These are phyloP conservation scores for Agastache rugosa DNA, from an alignment of 257 asterid genomes.

Conservation along the genomic window DNA sequence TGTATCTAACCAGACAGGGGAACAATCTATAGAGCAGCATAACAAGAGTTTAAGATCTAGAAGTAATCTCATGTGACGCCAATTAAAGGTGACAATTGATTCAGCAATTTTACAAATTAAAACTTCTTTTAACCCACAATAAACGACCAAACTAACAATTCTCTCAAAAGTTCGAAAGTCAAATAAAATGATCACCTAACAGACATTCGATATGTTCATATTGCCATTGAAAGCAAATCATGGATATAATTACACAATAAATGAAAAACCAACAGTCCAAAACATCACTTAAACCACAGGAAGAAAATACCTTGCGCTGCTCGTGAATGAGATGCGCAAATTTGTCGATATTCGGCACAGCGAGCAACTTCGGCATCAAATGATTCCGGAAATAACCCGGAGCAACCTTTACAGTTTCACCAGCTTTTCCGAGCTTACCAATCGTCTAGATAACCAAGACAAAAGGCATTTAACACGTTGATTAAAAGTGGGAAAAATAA, in stretches of 20 bases:
- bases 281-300: background rate
- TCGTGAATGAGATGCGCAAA: conserved; percentile 73
- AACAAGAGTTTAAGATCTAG: conserved; percentile 14
- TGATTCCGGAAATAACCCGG: conserved; percentile 95
- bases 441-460: conserved; percentile 48
- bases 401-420: conserved; percentile 95
- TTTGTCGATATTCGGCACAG: conserved; percentile 91
- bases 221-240: conserved; percentile 6
- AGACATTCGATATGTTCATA: background rate
- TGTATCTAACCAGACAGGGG: background rate
- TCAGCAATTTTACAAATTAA: conserved; percentile 1
- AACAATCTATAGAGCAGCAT: background rate
- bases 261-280: background rate
- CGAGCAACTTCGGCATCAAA: conserved; percentile 93
- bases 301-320: conserved; percentile 77
- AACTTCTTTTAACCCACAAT: conserved; percentile 14
- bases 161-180: background rate
- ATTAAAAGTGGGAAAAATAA: background rate
- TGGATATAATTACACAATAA: conserved; percentile 12
- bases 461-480: background rate
- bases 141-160: background rate
- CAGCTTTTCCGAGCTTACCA: conserved; percentile 87
- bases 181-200: background rate
- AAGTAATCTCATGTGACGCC: conserved; percentile 13
- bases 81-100: background rate